A percentile compares a stretch with the other conserved stretches of the same genome.
These are phyloP conservation scores for Eutrema heterophyllum DNA, from an alignment of 345 rosid species.

Conservation along the genomic window DNA sequence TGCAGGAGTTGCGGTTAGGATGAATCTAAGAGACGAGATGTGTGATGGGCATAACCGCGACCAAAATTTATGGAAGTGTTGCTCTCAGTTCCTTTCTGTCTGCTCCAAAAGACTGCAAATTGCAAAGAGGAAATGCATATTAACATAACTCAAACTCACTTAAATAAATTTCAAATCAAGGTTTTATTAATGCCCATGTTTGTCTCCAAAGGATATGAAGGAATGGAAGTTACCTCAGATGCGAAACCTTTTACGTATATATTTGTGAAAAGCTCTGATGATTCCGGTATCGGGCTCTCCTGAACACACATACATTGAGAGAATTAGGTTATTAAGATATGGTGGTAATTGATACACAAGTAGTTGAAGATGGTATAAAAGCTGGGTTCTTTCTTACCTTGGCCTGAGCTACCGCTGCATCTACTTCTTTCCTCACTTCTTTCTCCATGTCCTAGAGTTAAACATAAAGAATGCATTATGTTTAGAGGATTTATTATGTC, in stretches of 20 bases:
- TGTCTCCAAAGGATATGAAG: neutral
- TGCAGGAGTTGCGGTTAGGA: neutral
- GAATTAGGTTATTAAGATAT: neutral
- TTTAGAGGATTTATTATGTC: neutral
- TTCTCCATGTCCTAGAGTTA: conserved; percentile 71
- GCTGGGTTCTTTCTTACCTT: conserved; percentile 41
- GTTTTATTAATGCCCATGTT: neutral
- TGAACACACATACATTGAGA: conserved; percentile 22
- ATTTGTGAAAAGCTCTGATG: conserved; percentile 70
- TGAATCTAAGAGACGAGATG: neutral
- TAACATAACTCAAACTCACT: neutral
- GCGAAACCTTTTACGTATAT: conserved; percentile 70
- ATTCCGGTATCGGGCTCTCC: conserved; percentile 87
- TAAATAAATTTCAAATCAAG: neutral
- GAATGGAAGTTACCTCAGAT: conserved; percentile 48
- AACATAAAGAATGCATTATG: neutral
- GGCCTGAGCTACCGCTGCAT: conserved; percentile 79
- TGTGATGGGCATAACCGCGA: neutral
- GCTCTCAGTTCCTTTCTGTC: conserved; percentile 76
- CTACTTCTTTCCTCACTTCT: conserved; percentile 72
- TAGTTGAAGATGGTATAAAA: neutral
- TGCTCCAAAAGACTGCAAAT: conserved; percentile 58
- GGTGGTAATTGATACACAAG: neutral
- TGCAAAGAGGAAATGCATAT: neutral
- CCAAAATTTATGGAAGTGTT: conserved; percentile 46